These are phyloP conservation scores for Rhododendron ferrugineum DNA, from an alignment of 148 eudicot genomes.

Conservation along the genomic window DNA sequence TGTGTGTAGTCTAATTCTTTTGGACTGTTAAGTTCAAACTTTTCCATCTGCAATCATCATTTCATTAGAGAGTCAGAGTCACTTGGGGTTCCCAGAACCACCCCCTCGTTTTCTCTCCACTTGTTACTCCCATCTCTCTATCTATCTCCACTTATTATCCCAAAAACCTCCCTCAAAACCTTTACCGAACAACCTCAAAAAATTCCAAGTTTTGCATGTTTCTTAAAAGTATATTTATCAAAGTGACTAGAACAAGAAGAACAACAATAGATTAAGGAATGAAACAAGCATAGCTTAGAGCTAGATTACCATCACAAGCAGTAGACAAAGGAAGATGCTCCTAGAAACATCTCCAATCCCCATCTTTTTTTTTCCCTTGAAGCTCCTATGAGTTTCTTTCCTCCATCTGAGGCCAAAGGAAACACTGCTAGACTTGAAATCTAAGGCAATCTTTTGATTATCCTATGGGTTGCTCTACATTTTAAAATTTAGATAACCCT, in stretches of 20 bases:
- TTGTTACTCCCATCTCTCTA: too few relatives aligned
- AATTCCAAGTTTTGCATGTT: neutral
- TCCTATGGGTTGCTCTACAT: neutral
- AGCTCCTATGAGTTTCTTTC: slow-evolving; percentile 4
- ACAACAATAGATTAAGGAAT: neutral
- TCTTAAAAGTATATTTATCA: neutral
- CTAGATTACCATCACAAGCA: slow-evolving; percentile 27
- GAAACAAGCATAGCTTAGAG: neutral
- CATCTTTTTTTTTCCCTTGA: slow-evolving; percentile 13
- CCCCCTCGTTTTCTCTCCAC: too few relatives aligned
- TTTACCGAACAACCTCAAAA: neutral
- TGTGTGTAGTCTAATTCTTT: neutral
- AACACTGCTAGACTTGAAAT: neutral
- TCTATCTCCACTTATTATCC: neutral
- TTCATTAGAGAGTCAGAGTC: too few relatives aligned
- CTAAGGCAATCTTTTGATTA: neutral
- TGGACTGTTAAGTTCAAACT: neutral
- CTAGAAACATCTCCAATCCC: slow-evolving; percentile 4
- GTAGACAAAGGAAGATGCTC: slow-evolving; percentile 19
- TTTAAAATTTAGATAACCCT: neutral
- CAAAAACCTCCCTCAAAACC: neutral
- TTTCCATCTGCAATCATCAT: neutral
- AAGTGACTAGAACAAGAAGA: neutral
- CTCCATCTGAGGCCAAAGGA: neutral
- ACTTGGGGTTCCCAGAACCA: too few relatives aligned